Evolutionary conservation across 2,329 filamentous ascomycete species (phyloP).

Genomic region (Paraphaeosphaeria sporulosa): DNA sequence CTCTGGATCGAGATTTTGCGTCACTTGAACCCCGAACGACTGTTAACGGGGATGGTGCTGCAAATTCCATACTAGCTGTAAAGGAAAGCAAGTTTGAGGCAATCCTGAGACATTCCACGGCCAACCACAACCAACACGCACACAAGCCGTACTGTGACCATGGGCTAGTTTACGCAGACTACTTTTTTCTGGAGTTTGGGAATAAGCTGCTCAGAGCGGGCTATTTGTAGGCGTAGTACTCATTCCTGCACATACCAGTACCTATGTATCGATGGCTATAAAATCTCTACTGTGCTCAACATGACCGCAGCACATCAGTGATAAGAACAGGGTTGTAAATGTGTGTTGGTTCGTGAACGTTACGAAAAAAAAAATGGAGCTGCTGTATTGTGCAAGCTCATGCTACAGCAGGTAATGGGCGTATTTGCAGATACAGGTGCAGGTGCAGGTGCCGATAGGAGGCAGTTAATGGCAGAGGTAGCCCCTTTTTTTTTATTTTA

Average conservation of each 20-base stretch:
- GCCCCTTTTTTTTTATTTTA: no score
- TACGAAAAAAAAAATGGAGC: no score
- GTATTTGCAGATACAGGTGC: no score
- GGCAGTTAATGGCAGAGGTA: no score
- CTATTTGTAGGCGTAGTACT: constrained; percentile 18
- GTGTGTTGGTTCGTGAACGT: no score
- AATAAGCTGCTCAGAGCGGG: constrained; percentile 54
- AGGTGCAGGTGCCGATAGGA: no score
- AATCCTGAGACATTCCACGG: constrained; percentile 57
- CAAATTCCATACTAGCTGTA: constrained; percentile 26
- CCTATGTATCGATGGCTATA: no score
- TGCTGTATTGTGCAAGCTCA: no score
- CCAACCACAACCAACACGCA: constrained; percentile 58
- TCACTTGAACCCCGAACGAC: constrained; percentile 26
- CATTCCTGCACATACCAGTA: background rate
- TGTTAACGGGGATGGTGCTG: constrained; percentile 24
- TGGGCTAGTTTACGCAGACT: constrained; percentile 60
- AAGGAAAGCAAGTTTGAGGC: constrained; percentile 50
- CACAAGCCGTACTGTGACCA: constrained; percentile 56
- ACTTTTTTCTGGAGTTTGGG: constrained; percentile 57
- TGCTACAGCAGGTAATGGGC: no score
- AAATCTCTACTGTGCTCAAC: no score
- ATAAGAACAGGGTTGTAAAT: no score
- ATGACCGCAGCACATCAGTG: no score
- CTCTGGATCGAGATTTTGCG: constrained; percentile 38